Percentiles rank a stretch among this genome's conserved stretches.
phyloP scores from a whole-genome alignment of 306 rosid genomes.

The Lotus japonicus region DNA sequence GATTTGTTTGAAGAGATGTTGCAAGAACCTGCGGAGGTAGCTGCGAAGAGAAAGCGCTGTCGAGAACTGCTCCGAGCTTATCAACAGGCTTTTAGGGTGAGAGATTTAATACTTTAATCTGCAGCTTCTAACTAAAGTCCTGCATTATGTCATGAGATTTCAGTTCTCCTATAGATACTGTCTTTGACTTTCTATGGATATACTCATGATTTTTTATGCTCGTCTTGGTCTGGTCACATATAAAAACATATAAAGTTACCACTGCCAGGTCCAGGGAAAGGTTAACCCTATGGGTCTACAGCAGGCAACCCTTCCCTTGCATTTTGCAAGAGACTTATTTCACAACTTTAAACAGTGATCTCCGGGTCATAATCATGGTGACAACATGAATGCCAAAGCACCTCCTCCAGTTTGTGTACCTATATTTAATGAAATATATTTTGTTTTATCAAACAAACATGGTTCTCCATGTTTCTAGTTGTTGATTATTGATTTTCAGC shows the following conservation, averaged over 20 bases:
- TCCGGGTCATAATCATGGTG: neutral
- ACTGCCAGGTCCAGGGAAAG: neutral
- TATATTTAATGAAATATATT: neutral
- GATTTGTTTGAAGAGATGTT: conserved; percentile 84
- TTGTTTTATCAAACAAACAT: neutral
- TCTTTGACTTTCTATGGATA: neutral
- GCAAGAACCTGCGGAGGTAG: conserved; percentile 80
- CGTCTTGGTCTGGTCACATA: neutral
- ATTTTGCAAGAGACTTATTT: neutral
- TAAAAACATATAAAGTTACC: neutral
- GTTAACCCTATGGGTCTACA: neutral
- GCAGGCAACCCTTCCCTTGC: neutral
- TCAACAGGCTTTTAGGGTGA: conserved; percentile 80
- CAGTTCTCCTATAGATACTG: neutral
- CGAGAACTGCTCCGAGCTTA: conserved; percentile 77
- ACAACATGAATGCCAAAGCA: neutral
- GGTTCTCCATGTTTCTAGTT: neutral
- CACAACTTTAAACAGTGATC: neutral
- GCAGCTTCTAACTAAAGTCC: neutral
- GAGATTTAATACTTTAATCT: conserved; percentile 8
- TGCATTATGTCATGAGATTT: neutral
- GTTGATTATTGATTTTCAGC: neutral
- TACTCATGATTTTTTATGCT: neutral
- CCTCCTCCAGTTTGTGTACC: too few species aligned
- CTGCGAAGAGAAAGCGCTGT: conserved; percentile 73